phyloP scores from a whole-genome alignment of 768 basidiomycete species.

The Rossbeevera mucosa region DNA sequence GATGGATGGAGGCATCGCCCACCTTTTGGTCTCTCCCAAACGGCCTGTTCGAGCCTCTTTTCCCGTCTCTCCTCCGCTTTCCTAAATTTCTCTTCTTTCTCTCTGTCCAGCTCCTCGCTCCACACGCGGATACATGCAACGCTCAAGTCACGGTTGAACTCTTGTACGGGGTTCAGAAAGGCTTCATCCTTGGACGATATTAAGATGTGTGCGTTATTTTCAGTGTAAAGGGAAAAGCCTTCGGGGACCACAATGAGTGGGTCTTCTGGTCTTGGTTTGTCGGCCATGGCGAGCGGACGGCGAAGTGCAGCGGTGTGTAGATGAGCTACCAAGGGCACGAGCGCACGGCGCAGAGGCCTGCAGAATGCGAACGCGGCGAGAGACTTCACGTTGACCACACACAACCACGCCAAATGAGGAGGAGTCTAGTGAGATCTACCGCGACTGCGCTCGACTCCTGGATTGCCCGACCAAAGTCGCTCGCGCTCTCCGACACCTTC shows the following conservation, averaged over 20 bases:
- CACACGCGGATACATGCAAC: conserved; percentile 88
- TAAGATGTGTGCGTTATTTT: conserved; percentile 79
- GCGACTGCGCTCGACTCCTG: conserved; percentile 43
- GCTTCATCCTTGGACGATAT: conserved; percentile 69
- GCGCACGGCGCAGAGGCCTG: conserved; percentile 29
- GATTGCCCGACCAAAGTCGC: conserved; percentile 46
- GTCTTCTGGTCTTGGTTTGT: not conserved
- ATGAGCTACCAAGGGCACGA: conserved; percentile 4
- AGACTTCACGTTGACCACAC: conserved; percentile 14
- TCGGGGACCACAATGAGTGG: conserved; percentile 50
- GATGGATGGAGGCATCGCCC: conserved; percentile 12
- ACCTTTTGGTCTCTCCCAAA: conserved; percentile 46
- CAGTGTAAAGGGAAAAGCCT: conserved; percentile 74
- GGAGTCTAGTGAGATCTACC: not conserved
- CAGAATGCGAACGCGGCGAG: conserved; percentile 8
- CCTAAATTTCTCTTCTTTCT: conserved; percentile 61
- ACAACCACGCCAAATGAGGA: not conserved
- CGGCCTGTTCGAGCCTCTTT: conserved; percentile 30
- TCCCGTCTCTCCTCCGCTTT: conserved; percentile 47
- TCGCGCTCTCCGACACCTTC: conserved; percentile 47
- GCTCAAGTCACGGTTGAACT: conserved; percentile 94
- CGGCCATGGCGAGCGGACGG: conserved; percentile 7
- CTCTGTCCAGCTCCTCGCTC: conserved; percentile 67
- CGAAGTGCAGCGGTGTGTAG: not conserved
- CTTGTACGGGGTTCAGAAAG: conserved; percentile 95